These are phyloP conservation scores for Mycena kentingensis DNA, from an alignment of 768 basidiomycete species.

Conservation along the genomic window DNA sequence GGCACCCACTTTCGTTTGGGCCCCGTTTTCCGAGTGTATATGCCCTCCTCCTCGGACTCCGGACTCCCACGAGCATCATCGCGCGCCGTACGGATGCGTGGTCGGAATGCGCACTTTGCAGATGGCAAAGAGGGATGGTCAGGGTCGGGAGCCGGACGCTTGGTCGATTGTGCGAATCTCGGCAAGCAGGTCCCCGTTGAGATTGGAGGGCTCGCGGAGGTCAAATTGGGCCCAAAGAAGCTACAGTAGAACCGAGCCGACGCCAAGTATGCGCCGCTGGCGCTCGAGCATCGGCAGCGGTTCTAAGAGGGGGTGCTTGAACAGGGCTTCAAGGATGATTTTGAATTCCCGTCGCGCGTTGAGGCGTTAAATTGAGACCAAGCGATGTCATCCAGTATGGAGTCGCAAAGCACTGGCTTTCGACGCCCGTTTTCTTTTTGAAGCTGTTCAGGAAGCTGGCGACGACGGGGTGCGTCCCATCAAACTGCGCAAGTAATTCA, in stretches of 20 bases:
- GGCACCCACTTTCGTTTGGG: too few species aligned
- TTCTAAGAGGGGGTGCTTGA: not conserved
- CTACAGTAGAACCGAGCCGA: not conserved
- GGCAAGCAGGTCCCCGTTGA: conserved; percentile 1
- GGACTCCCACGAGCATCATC: too few species aligned
- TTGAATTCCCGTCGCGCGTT: not conserved
- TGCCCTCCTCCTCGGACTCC: too few species aligned
- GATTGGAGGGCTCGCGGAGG: not conserved
- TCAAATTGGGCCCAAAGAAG: not conserved
- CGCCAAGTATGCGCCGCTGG: not conserved
- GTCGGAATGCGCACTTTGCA: too few species aligned
- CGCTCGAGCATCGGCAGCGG: not conserved
- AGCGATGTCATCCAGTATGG: too few species aligned
- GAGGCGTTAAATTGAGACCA: too few species aligned
- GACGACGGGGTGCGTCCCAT: not conserved
- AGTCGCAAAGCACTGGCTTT: too few species aligned
- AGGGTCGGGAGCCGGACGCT: too few species aligned
- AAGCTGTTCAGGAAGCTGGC: not conserved
- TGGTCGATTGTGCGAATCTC: too few species aligned
- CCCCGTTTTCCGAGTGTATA: too few species aligned
- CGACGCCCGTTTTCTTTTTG: not conserved
- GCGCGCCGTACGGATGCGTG: too few species aligned
- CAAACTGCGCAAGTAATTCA: not conserved
- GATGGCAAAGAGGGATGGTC: too few species aligned
- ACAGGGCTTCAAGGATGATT: not conserved